Percentiles rank a stretch among this genome's conserved stretches.
Conservation (phyloP, 2,329 filamentous ascomycete genomes). For the Fusarium sp. region DNA sequence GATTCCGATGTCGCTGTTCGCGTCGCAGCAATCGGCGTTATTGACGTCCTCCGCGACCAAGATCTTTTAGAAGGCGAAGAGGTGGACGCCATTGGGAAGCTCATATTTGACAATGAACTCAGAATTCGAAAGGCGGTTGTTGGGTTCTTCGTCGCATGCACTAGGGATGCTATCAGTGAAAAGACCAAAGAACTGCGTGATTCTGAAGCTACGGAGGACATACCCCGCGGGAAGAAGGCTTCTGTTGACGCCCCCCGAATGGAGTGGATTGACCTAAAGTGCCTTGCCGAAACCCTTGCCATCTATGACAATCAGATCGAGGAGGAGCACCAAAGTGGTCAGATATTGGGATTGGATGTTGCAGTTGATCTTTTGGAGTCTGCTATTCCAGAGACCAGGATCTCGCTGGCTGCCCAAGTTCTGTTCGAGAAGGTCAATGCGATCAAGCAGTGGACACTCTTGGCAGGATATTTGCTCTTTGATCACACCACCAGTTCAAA, state of each 20-base stretch:
- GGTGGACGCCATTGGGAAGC: conserved; percentile 84
- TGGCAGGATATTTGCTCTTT: conserved; percentile 90
- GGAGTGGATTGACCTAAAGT: conserved; percentile 93
- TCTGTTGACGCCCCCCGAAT: conserved; percentile 79
- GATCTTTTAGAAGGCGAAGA: conserved; percentile 92
- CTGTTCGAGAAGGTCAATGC: conserved; percentile 85
- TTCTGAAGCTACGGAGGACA: conserved; percentile 77
- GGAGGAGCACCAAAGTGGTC: conserved; percentile 62
- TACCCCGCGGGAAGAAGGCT: conserved; percentile 74
- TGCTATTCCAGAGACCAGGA: conserved; percentile 77
- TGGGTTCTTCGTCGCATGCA: conserved; percentile 87
- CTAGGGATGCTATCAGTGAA: conserved; percentile 81
- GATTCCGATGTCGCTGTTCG: conserved; percentile 86
- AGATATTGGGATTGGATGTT: conserved; percentile 57
- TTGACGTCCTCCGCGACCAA: conserved; percentile 82
- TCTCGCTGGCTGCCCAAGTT: conserved; percentile 85
- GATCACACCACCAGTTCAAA: conserved; percentile 80
- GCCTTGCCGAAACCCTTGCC: conserved; percentile 82
- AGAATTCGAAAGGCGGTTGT: conserved; percentile 89
- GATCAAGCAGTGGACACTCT: conserved; percentile 84
- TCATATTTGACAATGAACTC: conserved; percentile 88
- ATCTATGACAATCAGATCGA: conserved; percentile 79
- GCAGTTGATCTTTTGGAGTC: conserved; percentile 68
- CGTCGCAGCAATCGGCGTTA: conserved; percentile 80
- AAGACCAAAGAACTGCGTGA: conserved; percentile 88